Base-by-base conservation (phyloP, 1,284 basidiomycete genomes). In the Malassezia obtusa region DNA sequence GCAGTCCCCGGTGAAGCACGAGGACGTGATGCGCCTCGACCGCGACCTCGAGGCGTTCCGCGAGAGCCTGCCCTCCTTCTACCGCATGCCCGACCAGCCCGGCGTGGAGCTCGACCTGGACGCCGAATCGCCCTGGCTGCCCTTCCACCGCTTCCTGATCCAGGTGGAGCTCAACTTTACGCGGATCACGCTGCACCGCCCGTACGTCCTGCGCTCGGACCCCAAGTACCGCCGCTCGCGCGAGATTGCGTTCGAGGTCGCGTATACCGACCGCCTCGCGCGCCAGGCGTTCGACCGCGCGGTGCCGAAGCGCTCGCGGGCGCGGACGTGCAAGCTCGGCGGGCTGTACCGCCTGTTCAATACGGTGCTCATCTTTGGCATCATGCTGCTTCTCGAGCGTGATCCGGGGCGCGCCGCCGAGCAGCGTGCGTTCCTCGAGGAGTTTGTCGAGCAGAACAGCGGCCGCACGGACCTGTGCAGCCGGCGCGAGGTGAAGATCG, bases 31-130 rank as follows among this genome's bases (percentile, higher is more conserved):
- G 37, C 77, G 79, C 1, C 79, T 95, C 44, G 90, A 95, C 67
- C 85, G 88, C 36, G 88, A 94, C 60, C 76, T 95, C 15, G 78
- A 88, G 52, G 81, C 80, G 63, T 91, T 89, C 71, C 87, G 88
- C 84, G 83, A 84, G 60, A 77, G 79, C 32, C 85, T 89, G 45
- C 75, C 89, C 50, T 84, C 88, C 63, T 79, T 78, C 8, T 89
- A 87, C 71, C 78, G 87, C 59, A 78, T 80, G 52, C 83, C 85
- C 55, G 83, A 84, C 63, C 59, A 57, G 26, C 52, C 58, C 25
- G 83, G 84, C 59, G 81, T 79, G 4, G 40, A 52, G 0, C 46
- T 50, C 2, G 49, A 49, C 11, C 64, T 62, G 36, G 67, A 71
- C 53, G 45, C 49, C 14, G 52, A 65, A 19, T 68, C 64, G 46